Evolutionary conservation across 2,329 filamentous ascomycete species (phyloP).

Genomic region (Juglanconis oblonga): DNA sequence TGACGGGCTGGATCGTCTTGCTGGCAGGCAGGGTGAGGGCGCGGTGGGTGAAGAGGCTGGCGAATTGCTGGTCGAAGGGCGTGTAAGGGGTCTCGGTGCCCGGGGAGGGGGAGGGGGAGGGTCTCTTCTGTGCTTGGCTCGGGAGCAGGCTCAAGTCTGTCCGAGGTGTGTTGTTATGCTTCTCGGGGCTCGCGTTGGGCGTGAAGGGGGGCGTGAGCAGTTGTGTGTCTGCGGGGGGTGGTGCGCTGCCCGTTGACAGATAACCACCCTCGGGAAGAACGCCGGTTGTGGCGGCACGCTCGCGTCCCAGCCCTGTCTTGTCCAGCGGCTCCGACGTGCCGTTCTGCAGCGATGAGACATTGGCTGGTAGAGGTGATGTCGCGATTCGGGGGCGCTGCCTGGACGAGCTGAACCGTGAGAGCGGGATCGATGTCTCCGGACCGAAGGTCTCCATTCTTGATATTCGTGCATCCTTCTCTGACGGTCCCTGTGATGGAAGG

Average conservation of each 20-base stretch:
- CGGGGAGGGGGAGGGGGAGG: neutral
- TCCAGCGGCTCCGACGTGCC: neutral
- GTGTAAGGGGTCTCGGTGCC: constrained; percentile 7
- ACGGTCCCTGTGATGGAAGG: neutral
- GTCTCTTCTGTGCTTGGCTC: neutral
- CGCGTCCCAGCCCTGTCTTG: neutral
- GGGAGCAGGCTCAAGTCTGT: too few species aligned
- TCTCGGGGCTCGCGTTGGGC: neutral
- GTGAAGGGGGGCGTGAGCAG: neutral
- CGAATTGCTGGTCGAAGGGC: constrained; percentile 5
- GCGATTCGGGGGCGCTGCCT: constrained; percentile 8
- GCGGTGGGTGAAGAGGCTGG: constrained; percentile 7
- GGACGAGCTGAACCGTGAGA: neutral
- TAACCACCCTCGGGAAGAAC: neutral
- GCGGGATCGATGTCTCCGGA: neutral
- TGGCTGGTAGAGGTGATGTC: neutral
- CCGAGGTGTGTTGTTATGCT: neutral
- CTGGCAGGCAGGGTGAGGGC: neutral
- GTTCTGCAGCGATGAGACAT: neutral
- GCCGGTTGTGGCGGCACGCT: neutral
- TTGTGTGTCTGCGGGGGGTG: neutral
- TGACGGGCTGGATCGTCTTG: constrained; percentile 13
- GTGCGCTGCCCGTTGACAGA: neutral
- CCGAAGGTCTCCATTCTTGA: constrained; percentile 4
- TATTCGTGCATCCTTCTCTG: neutral